Base-by-base conservation (phyloP, 1,139 yeast species). In the Suhomyces chickasaworum region DNA sequence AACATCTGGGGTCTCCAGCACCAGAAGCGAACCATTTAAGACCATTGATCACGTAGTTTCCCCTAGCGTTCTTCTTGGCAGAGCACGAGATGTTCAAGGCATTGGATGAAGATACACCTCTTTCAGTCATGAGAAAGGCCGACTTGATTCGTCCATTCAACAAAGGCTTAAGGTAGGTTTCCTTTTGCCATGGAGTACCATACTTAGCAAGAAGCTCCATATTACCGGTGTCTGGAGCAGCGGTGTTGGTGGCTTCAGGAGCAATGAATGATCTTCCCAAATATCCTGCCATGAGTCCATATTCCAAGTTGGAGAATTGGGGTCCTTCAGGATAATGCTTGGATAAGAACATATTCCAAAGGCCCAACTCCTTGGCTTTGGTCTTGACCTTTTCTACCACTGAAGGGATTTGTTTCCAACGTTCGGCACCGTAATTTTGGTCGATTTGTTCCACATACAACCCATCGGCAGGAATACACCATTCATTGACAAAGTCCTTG, bases 21-120 rank as follows among this genome's bases (percentile, higher is more conserved):
- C 89, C 89, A 0, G 87, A 80, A 2, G 87, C 85, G 76, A 84
- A 84, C 89, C 89, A 84, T 60, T 84, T 84, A 52, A 81, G 74
- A 9, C 90, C 90, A 52, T 80, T 81, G 40, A 84, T 56, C 3
- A 82, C 81, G 54, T 75, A 81, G 53, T 80, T 73, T 3, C 81
- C 81, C n/a, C 47, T 48, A 6, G 66, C 66, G 40, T 80, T 78
- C 49, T 59, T 57, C 17, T 50, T 57, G 38, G 86, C 84, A 29
- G 73, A 65, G 30, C 79, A 67, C 8, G 82, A 72, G 48, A 84
- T 82, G 62, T 83, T 84, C 55, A 84, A 73, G 2, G 89, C 88
- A 59, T 84, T 84, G 4, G 89, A 82, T 0, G 86, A 80, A 4
- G 87, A 78, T 9, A 80, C 75, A 21, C 84, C 83, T 56, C 76